Evolutionary conservation across 2,329 filamentous ascomycete species (phyloP), one percentile per base, ranked within the genome.

Genomic region (Esteya vermicola): DNA sequence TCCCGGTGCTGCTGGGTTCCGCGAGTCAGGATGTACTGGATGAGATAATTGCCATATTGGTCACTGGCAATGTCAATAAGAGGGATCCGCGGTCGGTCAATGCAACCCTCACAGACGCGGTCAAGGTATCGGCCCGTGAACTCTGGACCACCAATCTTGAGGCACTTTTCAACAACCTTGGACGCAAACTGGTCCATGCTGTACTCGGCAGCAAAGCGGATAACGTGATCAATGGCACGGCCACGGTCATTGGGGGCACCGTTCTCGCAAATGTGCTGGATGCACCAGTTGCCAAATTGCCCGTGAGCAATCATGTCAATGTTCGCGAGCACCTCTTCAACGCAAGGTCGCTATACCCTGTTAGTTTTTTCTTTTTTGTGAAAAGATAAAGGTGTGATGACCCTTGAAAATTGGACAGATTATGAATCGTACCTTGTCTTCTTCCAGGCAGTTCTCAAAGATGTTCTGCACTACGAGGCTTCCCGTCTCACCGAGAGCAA

Each of bases 241-340:
- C 81, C 89, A 52, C 89, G 88, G 60, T 98, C 93, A 31, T 81
- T 78, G 25, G 88, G 82, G 42, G 81, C 81, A 38, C 93, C 89
- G 56, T 98, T 91, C 60, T 98, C 91, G 61, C 91, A 98, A 52
- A 98, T 86, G 61, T 98, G 91, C 63, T 98, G 91, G 53, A 98
- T 96, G 64, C 91, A 98, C 91, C 91, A 98, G 58, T 98, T 98
- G 41, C 91, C 91, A 56, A 98, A 98, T 57, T 98, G 91, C 21
- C 91, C 91, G 57, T 95, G 89, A 43, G 91, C 84, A 53, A 98
- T 86, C 46, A 94, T 83, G 61, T 98, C 86, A 51, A 98, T 94
- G 57, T 91, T 95, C 45, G 75, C 75, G 42, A 98, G 75, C 30
- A 98, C 91, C 59, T 98, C 91, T 58, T 94, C 88, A 54, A 98